Conservation (phyloP, 2,329 filamentous ascomycete species). For the Magnaporthiopsis incrustans region DNA sequence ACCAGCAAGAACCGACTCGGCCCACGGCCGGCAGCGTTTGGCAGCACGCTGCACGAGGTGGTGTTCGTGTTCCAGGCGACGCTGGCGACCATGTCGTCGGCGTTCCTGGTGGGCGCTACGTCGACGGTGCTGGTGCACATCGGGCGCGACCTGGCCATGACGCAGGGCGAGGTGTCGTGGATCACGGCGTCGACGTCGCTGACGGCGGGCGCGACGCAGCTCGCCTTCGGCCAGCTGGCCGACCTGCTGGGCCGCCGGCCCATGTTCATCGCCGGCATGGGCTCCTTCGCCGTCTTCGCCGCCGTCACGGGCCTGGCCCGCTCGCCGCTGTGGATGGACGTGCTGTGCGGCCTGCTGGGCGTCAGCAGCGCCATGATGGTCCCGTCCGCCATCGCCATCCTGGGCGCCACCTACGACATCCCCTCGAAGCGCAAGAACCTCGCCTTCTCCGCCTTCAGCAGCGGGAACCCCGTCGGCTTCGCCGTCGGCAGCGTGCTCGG, state of each 20-base stretch:
- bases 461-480: conserved; percentile 31
- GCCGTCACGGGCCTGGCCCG: conserved; percentile 53
- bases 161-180: conserved; percentile 59
- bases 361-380: conserved; percentile 56
- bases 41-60: conserved; percentile 52
- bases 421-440: conserved; percentile 56
- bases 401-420: conserved; percentile 55
- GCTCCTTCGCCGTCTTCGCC: conserved; percentile 47
- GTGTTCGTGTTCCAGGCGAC: conserved; percentile 60
- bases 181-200: conserved; percentile 57
- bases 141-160: conserved; percentile 52
- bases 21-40: conserved; percentile 50
- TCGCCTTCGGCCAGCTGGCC: conserved; percentile 58
- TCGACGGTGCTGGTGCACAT: conserved; percentile 57
- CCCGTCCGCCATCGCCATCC: conserved; percentile 54
- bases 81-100: conserved; percentile 55
- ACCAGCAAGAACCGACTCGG: conserved; percentile 15
- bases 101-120: conserved; percentile 50
- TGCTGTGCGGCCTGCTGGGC: conserved; percentile 56
- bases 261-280: conserved; percentile 53
- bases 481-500: conserved; percentile 45
- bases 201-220: conserved; percentile 54
- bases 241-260: conserved; percentile 57
- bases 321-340: conserved; percentile 49
- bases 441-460: conserved; percentile 53